Evolutionary conservation across 148 eudicot species (phyloP).

Genomic region (Pharnaceum exiguum): DNA sequence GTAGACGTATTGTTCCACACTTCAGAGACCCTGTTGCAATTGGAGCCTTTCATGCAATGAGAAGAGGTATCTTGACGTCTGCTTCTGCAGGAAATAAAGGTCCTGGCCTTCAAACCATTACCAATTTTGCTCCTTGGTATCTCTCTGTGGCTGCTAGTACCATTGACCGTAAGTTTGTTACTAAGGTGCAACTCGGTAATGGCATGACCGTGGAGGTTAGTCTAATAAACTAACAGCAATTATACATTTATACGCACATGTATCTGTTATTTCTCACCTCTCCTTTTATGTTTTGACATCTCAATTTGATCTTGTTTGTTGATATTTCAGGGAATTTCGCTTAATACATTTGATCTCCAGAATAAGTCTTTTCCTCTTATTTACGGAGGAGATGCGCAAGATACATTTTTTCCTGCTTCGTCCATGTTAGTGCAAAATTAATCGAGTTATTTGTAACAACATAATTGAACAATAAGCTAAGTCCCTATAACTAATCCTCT

Average conservation of each 20-base stretch:
- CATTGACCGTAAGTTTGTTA: conserved; percentile 35
- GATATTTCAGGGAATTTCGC: conserved; percentile 30
- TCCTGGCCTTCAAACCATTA: conserved; percentile 12
- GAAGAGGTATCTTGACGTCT: conserved; percentile 42
- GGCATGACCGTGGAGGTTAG: conserved; percentile 27
- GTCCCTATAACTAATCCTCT: not conserved
- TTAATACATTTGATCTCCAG: conserved; percentile 36
- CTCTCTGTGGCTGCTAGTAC: conserved; percentile 44
- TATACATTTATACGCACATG: no score
- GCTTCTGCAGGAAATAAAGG: conserved; percentile 48
- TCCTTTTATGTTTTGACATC: no score
- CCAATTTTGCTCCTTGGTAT: conserved; percentile 44
- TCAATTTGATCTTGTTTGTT: no score
- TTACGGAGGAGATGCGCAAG: conserved; percentile 36
- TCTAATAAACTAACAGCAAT: no score
- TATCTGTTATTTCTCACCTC: no score
- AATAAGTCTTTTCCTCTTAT: conserved; percentile 31
- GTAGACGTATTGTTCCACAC: conserved; percentile 1
- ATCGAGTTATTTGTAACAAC: not conserved
- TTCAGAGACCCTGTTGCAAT: conserved; percentile 41
- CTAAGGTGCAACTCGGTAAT: conserved; percentile 33
- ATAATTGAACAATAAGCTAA: not conserved
- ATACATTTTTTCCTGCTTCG: not conserved
- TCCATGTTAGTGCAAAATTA: conserved; percentile 17
- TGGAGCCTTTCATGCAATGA: conserved; percentile 49